Evolutionary conservation across 257 asterid genomes (phyloP), one percentile per base, ranked within the genome.

Genomic region (Solanum piurae): DNA sequence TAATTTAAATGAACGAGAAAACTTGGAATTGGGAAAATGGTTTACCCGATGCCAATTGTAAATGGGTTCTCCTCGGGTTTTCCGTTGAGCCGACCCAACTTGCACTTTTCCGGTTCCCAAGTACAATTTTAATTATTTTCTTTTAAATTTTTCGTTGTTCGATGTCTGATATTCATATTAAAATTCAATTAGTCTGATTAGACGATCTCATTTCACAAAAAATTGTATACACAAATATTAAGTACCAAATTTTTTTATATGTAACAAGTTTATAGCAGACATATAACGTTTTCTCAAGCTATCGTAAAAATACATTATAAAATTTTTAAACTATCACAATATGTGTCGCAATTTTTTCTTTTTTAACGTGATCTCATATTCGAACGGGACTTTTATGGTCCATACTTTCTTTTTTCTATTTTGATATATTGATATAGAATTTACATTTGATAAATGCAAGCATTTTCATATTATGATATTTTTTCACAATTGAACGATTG

Each of bases 21-120:
- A 77, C 2, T 77, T 77, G 66, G 5, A 79, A 42, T 25, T 44
- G 16, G 64, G 38, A 18, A 79, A 44, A 14, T 29, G 64, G 20
- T 7, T 44, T 79, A 13, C 64, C 84, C 84, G 38, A 79, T 79
- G 64, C 37, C 25, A 27, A 77, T 40, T n/a, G 60, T 77, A 42
- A n/a, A 42, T 77, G 84, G 84, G 29, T 36, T 86, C 83, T 64
- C 69, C 87, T 87, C 82, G 91, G 90, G 88, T 75, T 88, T 88
- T 85, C 44, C 90, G 73, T 83, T 20, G 31, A 84, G 75, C 92
- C 90, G 87, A 90, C 90, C 87, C 86, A 83, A 79, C 31, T 84
- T 87, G 87, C 89, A 84, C 87, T 86, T 87, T 90, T 90, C 42
- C 76, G 85, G 86, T 89, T 85, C 87, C 36, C 85, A 58, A 58